Evolutionary conservation across 306 rosid species (phyloP).

Genomic region (Malus sylvestris): DNA sequence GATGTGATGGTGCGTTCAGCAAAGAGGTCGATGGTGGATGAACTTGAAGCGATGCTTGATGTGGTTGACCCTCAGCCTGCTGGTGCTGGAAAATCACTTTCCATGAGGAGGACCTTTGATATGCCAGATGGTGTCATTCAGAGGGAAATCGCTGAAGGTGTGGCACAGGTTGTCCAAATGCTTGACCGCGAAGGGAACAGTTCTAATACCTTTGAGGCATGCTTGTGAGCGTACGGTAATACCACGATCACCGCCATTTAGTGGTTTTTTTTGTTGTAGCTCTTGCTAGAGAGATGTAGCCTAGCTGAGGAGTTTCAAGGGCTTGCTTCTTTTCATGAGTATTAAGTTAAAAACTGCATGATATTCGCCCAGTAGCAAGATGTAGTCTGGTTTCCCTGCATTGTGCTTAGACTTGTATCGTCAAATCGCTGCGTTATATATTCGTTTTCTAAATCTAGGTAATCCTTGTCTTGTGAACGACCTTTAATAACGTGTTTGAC

Average conservation of each 20-base stretch:
- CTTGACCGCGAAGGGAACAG: slow-evolving; percentile 56
- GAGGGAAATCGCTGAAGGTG: slow-evolving; percentile 83
- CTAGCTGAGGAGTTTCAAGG: slow-evolving; percentile 18
- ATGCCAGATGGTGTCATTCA: slow-evolving; percentile 71
- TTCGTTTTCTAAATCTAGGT: neutral
- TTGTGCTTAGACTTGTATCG: slow-evolving; percentile 2
- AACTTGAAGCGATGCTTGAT: slow-evolving; percentile 91
- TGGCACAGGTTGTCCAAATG: slow-evolving; percentile 73
- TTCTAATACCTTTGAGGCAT: slow-evolving; percentile 33
- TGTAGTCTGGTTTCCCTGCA: neutral
- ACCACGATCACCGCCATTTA: slow-evolving; percentile 1
- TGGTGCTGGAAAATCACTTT: slow-evolving; percentile 46
- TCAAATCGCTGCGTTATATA: neutral
- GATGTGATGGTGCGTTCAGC: slow-evolving; percentile 70
- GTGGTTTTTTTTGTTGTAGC: slow-evolving; percentile 16
- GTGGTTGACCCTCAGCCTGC: slow-evolving; percentile 80
- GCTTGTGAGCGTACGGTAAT: slow-evolving; percentile 20
- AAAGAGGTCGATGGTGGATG: slow-evolving; percentile 75
- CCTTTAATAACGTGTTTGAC: neutral
- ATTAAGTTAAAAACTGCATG: slow-evolving; percentile 13
- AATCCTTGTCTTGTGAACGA: neutral
- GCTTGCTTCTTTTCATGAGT: slow-evolving; percentile 16
- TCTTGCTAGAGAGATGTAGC: slow-evolving; percentile 23
- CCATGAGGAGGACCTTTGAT: slow-evolving; percentile 72
- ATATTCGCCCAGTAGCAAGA: neutral